Base-by-base conservation (phyloP, 768 basidiomycete genomes). In the Termitomyces sp. region DNA sequence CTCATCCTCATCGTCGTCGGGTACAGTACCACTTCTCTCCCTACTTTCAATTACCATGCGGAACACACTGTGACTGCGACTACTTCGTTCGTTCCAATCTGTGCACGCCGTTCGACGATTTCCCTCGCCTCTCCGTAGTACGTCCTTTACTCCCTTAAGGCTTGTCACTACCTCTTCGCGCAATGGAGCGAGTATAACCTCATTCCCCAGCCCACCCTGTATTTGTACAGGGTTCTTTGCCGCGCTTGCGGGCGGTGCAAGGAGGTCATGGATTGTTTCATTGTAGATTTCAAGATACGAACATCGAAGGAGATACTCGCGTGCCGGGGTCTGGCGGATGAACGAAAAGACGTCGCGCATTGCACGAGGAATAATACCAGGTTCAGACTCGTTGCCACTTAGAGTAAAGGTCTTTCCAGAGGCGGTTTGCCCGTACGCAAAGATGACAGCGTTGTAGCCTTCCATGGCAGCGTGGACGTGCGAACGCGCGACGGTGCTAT, bases 251-350 rank as follows among this genome's bases (percentile, higher is more conserved):
- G 87, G 83, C 0, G 90, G 87, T 0, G 90, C 87, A 11, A 99
- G 84, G 1, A 99, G 75, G 65, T 96, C 93, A 62, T 90, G 81
- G 49, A 95, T 87, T 0, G 82, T 79, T 68, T 96, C 93, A 71
- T 98, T 99, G 77, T 98, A 99, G 48, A 99, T 94, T 67, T 98
- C 97, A 52, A 99, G 85, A 69, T 98, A 98, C 7, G 92, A 92
- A 68, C 94, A 96, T 18, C 95, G 86, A 8, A 99, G 80, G n/a
- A 98, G 83, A 71, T 94, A 98, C 67, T 96, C 93, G 41, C 95
- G 81, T 32, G 81, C 76, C 0, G 90, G 82, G 0, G 90, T 92
- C 49, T 79, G 78, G 41, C 83, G 83, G 70, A 96, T 96, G 68
- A 82, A 87, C 0, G 81, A 79, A 71, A 98, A 98, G 1, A 99